These are phyloP conservation scores for Mucor piriformis DNA, from an alignment of 371 early-diverging fungal species.

Conservation along the genomic window DNA sequence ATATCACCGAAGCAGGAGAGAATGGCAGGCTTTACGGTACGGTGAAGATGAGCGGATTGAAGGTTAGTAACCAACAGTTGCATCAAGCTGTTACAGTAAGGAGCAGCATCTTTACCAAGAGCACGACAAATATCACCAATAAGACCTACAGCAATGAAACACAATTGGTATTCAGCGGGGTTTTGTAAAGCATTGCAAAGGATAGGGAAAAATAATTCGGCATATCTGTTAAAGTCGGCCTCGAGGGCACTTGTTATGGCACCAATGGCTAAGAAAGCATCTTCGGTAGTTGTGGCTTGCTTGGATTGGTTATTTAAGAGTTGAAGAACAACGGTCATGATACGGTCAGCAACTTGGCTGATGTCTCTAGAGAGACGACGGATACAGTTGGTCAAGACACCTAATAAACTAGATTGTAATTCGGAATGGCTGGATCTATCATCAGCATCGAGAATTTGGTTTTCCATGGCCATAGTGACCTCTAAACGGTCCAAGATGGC, in stretches of 20 bases:
- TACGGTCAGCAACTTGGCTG: slow-evolving; percentile 76
- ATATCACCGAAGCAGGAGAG: slow-evolving; percentile 98
- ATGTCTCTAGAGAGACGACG: slow-evolving; percentile 76
- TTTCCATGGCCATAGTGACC: slow-evolving; percentile 64
- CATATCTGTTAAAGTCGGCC: slow-evolving; percentile 81
- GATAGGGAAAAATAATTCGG: slow-evolving; percentile 83
- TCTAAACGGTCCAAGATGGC: slow-evolving; percentile 82
- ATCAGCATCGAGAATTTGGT: slow-evolving; percentile 78
- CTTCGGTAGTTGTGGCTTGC: slow-evolving; percentile 89
- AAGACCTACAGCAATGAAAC: slow-evolving; percentile 89
- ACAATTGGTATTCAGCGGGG: slow-evolving; percentile 88
- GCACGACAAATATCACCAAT: slow-evolving; percentile 95
- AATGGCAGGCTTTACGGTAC: slow-evolving; percentile 90
- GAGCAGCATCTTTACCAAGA: slow-evolving; percentile 69
- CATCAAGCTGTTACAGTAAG: slow-evolving; percentile 87
- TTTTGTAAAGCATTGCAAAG: slow-evolving; percentile 82
- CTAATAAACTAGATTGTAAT: slow-evolving; percentile 87
- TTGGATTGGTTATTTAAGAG: slow-evolving; percentile 69
- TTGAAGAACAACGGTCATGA: slow-evolving; percentile 84
- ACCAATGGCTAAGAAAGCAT: slow-evolving; percentile 88
- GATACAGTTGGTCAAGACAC: slow-evolving; percentile 81
- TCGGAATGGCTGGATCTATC: slow-evolving; percentile 82
- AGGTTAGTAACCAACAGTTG: slow-evolving; percentile 77
- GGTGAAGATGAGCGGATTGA: slow-evolving; percentile 73
- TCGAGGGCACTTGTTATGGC: slow-evolving; percentile 85